Evolutionary conservation across 306 rosid genomes (phyloP).

Genomic region (Prunus persica): DNA sequence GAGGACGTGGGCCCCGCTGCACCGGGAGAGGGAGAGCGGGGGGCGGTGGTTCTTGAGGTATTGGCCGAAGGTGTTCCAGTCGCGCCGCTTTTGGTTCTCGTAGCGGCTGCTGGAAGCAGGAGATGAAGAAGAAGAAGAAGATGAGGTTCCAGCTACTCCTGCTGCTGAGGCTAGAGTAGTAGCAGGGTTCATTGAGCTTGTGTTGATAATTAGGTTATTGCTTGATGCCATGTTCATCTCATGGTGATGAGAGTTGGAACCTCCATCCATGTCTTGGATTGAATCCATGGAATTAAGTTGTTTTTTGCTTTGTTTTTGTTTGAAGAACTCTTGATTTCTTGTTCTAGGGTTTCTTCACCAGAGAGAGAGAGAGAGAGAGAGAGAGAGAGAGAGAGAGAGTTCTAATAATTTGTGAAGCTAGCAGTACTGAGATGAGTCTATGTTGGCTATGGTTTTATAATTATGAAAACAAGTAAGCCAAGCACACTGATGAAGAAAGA

Average conservation of each 20-base stretch:
- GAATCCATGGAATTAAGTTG: constrained; percentile 52
- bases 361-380: constrained; percentile 20
- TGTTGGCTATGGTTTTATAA: not conserved
- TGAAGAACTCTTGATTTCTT: constrained; percentile 21
- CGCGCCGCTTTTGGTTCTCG: constrained; percentile 95
- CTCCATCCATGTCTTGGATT: constrained; percentile 60
- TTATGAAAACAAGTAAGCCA: constrained; percentile 9
- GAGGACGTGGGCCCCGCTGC: constrained; percentile 97
- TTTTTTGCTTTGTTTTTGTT: not conserved
- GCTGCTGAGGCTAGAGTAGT: not conserved
- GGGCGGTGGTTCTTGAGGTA: constrained; percentile 94
- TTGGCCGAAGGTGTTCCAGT: constrained; percentile 98
- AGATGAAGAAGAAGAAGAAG: constrained; percentile 38
- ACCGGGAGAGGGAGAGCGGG: constrained; percentile 85
- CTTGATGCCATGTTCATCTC: constrained; percentile 25
- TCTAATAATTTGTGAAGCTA: no score
- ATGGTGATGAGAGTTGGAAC: constrained; percentile 35
- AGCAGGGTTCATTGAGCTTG: not conserved
- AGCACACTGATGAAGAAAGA: not conserved
- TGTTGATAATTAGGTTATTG: constrained; percentile 13
- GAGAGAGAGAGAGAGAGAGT: constrained; percentile 18
- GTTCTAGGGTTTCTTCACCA: constrained; percentile 44
- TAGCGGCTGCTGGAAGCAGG: constrained; percentile 72
- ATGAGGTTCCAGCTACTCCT: not conserved
- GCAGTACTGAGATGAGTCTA: not conserved